Evolutionary conservation across 1,139 yeast genomes (phyloP), one percentile per base, ranked within the genome.

Genomic region (Suhomyces panamericanus): DNA sequence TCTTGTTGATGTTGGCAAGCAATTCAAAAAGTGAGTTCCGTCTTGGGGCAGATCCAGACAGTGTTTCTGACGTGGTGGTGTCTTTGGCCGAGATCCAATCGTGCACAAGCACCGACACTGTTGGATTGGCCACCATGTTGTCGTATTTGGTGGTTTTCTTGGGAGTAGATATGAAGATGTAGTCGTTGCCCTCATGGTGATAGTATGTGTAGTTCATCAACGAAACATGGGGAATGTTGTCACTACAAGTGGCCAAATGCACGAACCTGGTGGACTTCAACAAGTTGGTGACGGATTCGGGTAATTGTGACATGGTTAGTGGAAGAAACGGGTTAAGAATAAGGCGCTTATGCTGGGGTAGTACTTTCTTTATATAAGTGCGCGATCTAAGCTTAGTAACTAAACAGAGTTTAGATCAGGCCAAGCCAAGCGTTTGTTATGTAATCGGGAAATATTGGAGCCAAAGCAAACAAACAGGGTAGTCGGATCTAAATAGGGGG

Each of bases 151-250:
- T 81, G 4, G 96, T 87, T 44, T 77, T 66, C 49, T 73, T 77
- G 2, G 83, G 83, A 1, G 95, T 82, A 6, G 95, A 80, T 48
- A 90, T 70, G 30, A 90, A 79, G 40, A 89, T 78, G 48, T 76
- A 73, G 44, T 75, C 75, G 5, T 62, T 58, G 35, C 69, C 75
- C 46, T 63, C 60, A 24, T 66, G 63, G 33, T 64, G 65, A 57
- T 66, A 78, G 38, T 81, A 87, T 4, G 93, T 83, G 62, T 87
- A 90, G 64, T 88, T 90, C 97, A 90, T 90, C 54, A 90, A 75
- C 11, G 93, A 79, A 2, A 89, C 95, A 54, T 90, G 95, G 7
- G 97, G 97, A 29, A 77, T 59, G 47, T 83, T 77, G 42, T 82
- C 69, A 40, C 75, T 67, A 47, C 87, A 79, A 2, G 97, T 90